Conservation (phyloP, 1,284 basidiomycete species). For the Fomitopsis schrenkii region DNA sequence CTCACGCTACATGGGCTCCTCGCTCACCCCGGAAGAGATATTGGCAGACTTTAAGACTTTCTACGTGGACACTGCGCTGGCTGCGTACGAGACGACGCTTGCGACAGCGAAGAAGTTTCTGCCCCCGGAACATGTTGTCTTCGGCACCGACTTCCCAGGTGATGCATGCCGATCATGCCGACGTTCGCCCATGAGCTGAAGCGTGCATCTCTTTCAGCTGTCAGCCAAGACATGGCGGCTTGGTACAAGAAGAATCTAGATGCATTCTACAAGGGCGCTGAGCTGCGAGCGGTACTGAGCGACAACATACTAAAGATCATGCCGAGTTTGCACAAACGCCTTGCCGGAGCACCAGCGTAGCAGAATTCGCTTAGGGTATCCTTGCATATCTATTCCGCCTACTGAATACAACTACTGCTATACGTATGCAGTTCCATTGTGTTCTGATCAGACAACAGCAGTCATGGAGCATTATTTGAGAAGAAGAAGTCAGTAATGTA, state of each 20-base stretch:
- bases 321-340: neutral
- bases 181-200: neutral
- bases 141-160: slow-evolving; percentile 74
- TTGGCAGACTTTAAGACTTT: slow-evolving; percentile 62
- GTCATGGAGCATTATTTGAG: neutral
- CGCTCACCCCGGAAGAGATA: slow-evolving; percentile 54
- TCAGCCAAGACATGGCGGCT: slow-evolving; percentile 43
- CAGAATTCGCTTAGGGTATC: neutral
- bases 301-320: slow-evolving; percentile 38
- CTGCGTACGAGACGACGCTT: slow-evolving; percentile 48
- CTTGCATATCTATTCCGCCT: neutral
- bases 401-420: neutral
- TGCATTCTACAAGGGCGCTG: slow-evolving; percentile 34
- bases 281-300: slow-evolving; percentile 16
- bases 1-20: slow-evolving; percentile 63
- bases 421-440: neutral
- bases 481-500: neutral
- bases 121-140: slow-evolving; percentile 45
- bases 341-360: neutral
- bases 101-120: slow-evolving; percentile 46
- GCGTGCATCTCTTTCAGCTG: slow-evolving; percentile 42
- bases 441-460: neutral
- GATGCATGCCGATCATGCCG: slow-evolving; percentile 22
- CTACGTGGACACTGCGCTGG: slow-evolving; percentile 68
- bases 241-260: slow-evolving; percentile 58